Percentiles rank a stretch among this genome's conserved stretches.
Conservation (phyloP, 1,284 basidiomycete genomes). For the Ceratobasidium sp. region DNA sequence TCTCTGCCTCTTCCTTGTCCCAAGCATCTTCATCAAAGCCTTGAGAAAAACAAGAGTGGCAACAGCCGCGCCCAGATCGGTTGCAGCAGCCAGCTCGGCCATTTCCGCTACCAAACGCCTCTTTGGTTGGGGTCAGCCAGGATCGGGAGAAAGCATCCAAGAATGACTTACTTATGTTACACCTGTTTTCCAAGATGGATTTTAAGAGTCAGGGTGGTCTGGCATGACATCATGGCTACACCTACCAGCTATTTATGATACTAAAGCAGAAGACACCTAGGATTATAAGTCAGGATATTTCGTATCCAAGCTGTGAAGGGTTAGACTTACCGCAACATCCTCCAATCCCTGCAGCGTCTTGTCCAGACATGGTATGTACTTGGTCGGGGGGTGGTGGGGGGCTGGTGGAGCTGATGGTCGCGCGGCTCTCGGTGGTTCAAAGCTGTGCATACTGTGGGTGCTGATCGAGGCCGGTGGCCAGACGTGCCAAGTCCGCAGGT, state of each 20-base stretch:
- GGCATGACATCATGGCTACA: neutral
- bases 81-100: constrained; percentile 15
- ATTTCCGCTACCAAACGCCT: constrained; percentile 25
- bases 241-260: neutral
- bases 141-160: neutral
- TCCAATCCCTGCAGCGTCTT: neutral
- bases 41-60: constrained; percentile 28
- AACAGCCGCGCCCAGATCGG: constrained; percentile 23
- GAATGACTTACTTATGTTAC: constrained; percentile 12
- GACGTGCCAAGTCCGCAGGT: no score
- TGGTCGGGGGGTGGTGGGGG: no score
- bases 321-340: constrained; percentile 4
- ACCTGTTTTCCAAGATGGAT: constrained; percentile 2
- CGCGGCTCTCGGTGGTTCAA: no score
- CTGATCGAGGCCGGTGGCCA: neutral
- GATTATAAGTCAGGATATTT: neutral
- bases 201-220: neutral
- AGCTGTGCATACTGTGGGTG: no score
- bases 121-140: neutral
- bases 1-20: constrained; percentile 23
- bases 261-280: neutral
- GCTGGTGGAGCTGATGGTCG: no score
- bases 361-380: neutral
- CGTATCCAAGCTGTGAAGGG: neutral
- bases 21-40: constrained; percentile 27